Evolutionary conservation across 2,329 filamentous ascomycete genomes (phyloP), one percentile per base, ranked within the genome.

Genomic region (Verruconis gallopava): DNA sequence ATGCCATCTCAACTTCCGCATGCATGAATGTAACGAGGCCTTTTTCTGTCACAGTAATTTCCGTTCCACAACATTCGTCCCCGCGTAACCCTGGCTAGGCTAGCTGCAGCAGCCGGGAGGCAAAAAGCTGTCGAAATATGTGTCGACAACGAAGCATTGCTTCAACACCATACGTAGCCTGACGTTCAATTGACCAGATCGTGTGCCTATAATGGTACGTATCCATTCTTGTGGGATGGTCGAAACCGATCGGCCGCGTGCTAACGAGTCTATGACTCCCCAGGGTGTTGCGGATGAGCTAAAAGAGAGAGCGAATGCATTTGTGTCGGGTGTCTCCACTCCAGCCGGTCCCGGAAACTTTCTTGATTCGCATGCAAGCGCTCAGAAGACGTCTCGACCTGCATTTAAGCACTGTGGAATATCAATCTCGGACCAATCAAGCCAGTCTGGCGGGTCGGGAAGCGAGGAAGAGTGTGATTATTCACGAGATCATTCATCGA

Each of bases 281-380:
- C 25, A 30, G 25, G n/a, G 25, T 30, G 9, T n/a, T 30, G 25
- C 25, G 25, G 25, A n/a, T 9, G 25, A 30, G 25, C 25, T 30
- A 30, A 30, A 30, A 30, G 25, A 9, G 25, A 30, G n/a, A n/a
- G n/a, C 25, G 9, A n/a, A 30, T 30, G 25, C 25, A 30, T n/a
- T 9, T 30, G n/a, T n/a, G n/a, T 30, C 6, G 6, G n/a, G 9
- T 9, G 25, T 30, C 25, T 30, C 25, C 25, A 30, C 25, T 9
- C 6, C 9, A 9, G 25, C 25, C 9, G 25, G n/a, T 30, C 9
- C 25, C 25, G 25, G 25, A 30, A n/a, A 30, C n/a, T 9, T 30
- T 30, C 25, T n/a, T 30, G 25, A 30, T 30, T 30, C n/a, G 25
- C 25, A n/a, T 30, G n/a, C n/a, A n/a, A n/a, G n/a, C n/a, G n/a